Conservation (phyloP, 2,329 filamentous ascomycete genomes). For the Scedosporium boydii region DNA sequence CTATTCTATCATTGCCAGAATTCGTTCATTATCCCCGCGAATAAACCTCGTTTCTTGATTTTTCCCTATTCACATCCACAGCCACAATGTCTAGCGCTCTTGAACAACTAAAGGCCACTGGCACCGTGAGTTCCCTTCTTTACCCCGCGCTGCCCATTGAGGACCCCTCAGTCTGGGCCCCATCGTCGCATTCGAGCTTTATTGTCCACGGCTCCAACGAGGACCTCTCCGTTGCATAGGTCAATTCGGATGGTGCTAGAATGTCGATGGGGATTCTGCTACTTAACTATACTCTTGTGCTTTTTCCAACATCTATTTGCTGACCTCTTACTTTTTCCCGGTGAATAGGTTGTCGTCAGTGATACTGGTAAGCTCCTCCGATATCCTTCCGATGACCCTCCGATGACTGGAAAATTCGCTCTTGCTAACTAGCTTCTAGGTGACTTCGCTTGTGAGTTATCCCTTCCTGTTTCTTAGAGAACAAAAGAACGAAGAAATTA, state of each 20-base stretch:
- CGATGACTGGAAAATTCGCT: conserved; percentile 5
- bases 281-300: neutral
- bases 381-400: neutral
- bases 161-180: conserved; percentile 3
- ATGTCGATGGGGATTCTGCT: no score
- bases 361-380: conserved; percentile 69
- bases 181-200: conserved; percentile 3
- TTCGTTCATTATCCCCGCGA: neutral
- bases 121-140: conserved; percentile 64
- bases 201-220: neutral
- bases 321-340: conserved; percentile 3
- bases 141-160: conserved; percentile 5
- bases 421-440: conserved; percentile 35
- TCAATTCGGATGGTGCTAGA: no score
- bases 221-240: neutral
- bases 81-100: conserved; percentile 75
- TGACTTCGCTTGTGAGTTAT: conserved; percentile 63
- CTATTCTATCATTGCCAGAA: neutral
- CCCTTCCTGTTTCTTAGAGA: conserved; percentile 7
- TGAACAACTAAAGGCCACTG: conserved; percentile 92
- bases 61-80: neutral
- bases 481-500: neutral
- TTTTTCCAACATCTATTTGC: neutral
- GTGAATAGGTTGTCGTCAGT: conserved; percentile 74
- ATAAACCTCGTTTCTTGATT: neutral